A percentile compares a stretch with the other conserved stretches of the same genome.
Conservation (phyloP, 805 yeast genomes). For the Candida odintsovae region DNA sequence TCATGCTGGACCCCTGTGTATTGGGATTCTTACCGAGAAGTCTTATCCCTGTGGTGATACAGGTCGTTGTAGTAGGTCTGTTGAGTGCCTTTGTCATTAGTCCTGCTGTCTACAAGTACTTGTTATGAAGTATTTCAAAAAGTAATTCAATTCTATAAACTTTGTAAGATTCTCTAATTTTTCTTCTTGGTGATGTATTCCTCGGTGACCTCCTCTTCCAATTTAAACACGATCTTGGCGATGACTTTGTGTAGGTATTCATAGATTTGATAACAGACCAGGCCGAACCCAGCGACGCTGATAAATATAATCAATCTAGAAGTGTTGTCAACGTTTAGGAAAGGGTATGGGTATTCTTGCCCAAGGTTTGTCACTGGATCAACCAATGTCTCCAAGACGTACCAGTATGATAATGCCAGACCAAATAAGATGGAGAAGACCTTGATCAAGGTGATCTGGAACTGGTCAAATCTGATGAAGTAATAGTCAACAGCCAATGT, state of each 20-base stretch:
- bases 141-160: no score
- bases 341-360: conserved; percentile 57
- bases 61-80: conserved; percentile 1
- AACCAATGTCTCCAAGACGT: conserved; percentile 41
- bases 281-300: conserved; percentile 35
- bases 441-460: conserved; percentile 25
- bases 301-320: conserved; percentile 43
- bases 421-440: conserved; percentile 28
- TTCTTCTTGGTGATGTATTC: neutral
- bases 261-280: conserved; percentile 8
- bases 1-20: conserved; percentile 5
- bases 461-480: conserved; percentile 43
- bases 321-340: conserved; percentile 46
- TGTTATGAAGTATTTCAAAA: neutral
- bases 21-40: conserved; percentile 4
- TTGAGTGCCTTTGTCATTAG: neutral
- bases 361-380: conserved; percentile 29
- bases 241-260: neutral
- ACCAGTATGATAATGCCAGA: conserved; percentile 44
- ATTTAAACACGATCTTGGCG: neutral
- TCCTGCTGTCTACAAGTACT: neutral
- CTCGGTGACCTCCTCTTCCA: neutral
- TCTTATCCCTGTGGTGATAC: conserved; percentile 1
- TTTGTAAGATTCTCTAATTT: neutral
- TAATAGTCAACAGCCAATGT: conserved; percentile 51